phyloP scores from a whole-genome alignment of 2,329 filamentous ascomycete species.

The Pseudogymnoascus verrucosus region DNA sequence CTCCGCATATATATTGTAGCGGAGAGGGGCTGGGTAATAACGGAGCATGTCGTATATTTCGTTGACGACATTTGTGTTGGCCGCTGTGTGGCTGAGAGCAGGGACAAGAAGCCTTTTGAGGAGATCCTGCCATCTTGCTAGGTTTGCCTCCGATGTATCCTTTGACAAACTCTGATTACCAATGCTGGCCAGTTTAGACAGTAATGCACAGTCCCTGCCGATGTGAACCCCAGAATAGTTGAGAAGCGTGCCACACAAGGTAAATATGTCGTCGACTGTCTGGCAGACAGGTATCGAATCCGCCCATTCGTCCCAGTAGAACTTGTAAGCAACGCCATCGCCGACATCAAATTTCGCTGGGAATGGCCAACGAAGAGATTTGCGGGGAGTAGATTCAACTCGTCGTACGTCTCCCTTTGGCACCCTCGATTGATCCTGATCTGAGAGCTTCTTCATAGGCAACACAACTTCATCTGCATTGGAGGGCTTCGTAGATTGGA shows the following conservation, averaged over 20 bases:
- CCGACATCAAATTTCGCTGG: conserved; percentile 69
- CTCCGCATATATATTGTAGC: conserved; percentile 87
- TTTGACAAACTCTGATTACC: conserved; percentile 65
- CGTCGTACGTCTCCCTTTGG: conserved; percentile 63
- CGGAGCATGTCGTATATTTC: conserved; percentile 80
- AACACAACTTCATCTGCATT: conserved; percentile 36
- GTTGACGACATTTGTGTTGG: conserved; percentile 76
- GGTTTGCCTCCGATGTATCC: conserved; percentile 63
- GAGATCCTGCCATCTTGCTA: conserved; percentile 73
- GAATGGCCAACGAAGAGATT: conserved; percentile 73
- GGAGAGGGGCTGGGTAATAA: conserved; percentile 64
- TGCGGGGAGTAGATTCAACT: conserved; percentile 50
- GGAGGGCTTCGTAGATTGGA: conserved; percentile 33
- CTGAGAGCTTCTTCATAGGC: conserved; percentile 40
- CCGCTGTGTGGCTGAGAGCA: conserved; percentile 74
- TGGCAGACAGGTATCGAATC: conserved; percentile 92
- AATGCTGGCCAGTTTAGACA: conserved; percentile 80
- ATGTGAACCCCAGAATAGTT: conserved; percentile 85
- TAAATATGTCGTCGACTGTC: conserved; percentile 81
- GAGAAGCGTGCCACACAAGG: conserved; percentile 73
- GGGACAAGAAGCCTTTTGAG: conserved; percentile 80
- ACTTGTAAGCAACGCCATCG: conserved; percentile 71
- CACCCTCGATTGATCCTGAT: conserved; percentile 57
- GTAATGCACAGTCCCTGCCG: conserved; percentile 68
- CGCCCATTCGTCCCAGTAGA: conserved; percentile 96